Conservation (phyloP, 1,284 basidiomycete genomes). For the Apiotrichum siamense region DNA sequence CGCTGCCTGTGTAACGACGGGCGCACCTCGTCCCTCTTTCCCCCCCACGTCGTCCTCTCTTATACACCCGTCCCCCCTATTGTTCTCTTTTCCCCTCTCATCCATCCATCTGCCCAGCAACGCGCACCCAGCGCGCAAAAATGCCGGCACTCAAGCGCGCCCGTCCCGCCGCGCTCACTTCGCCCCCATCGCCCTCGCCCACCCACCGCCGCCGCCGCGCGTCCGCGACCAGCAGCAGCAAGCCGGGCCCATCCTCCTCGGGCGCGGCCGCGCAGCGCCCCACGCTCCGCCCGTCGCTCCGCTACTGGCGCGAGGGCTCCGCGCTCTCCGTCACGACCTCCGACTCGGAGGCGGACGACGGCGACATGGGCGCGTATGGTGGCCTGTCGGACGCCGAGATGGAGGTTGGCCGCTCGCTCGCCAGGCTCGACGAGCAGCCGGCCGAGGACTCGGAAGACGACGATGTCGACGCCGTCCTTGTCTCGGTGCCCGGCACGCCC, state of each 20-base stretch:
- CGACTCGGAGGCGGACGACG: conserved; percentile 13
- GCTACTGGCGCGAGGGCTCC: conserved; percentile 4
- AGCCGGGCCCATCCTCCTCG: no score
- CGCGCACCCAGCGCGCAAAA: no score
- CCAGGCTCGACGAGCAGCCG: neutral
- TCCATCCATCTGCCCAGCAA: no score
- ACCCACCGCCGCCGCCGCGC: conserved; percentile 1
- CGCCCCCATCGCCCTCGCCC: conserved; percentile 1
- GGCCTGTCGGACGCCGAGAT: neutral
- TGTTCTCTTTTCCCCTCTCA: no score
- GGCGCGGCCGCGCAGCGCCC: no score
- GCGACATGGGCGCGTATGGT: neutral
- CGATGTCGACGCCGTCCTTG: conserved; percentile 2
- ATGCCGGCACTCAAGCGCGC: neutral
- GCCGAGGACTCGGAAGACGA: neutral
- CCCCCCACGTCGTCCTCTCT: no score
- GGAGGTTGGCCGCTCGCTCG: conserved; percentile 6
- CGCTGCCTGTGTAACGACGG: no score
- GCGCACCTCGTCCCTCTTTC: no score
- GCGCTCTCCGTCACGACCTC: conserved; percentile 5
- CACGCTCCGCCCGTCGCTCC: neutral
- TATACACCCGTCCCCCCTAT: no score
- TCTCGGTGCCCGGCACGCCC: neutral
- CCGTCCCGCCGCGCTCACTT: neutral
- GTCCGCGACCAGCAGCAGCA: no score